Evolutionary conservation across 2,329 filamentous ascomycete genomes (phyloP), one percentile per base, ranked within the genome.

Genomic region (Lasiodiplodia sp.): DNA sequence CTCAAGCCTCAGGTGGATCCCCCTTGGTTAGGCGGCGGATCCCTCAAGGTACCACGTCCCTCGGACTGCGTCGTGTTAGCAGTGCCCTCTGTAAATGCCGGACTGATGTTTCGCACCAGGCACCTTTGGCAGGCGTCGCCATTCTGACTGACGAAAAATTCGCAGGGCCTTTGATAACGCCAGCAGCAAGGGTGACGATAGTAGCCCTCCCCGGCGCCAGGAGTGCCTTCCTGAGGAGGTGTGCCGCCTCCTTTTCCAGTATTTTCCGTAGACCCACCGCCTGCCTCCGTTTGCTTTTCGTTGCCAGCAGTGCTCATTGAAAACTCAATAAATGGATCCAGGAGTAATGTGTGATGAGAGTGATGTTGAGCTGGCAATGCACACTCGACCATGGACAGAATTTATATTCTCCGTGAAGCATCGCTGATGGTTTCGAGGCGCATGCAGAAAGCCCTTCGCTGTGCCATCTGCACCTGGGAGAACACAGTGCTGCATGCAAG

Each of bases 381-480:
- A 11, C 10, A 14, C 12, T n/a, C 38, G 11, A 23, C 44, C 28
- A 7, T 6, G 10, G 28, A 18, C 14, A 14, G 18, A 25, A 18
- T 34, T 52, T 64, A 64, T 53, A 23, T 25, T 28, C 8, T 31
- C 23, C 47, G 44, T 47, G 14, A n/a, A 25, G 60, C n/a, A 37
- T 25, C 14, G 25, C 11, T 52, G 60, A 64, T 64, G 44, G 5
- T 38, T 47, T 23, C 38, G 44, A 47, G 60, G 47, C 47, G 40
- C 58, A 34, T 25, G 23, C 40, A 37, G 40, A 6, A 51, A 11
- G 12, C 14, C 28, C 52, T 6, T 38, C 51, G 21, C 10, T 18
- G 16, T 12, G 58, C 37, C 34, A 21, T 25, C 28, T 63, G 14
- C 49, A 16, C 44, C 8, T 49, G 14, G 14, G n/a, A 34, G 31